phyloP scores from a whole-genome alignment of 2,329 filamentous ascomycete species.

The Clonostachys chloroleuca region DNA sequence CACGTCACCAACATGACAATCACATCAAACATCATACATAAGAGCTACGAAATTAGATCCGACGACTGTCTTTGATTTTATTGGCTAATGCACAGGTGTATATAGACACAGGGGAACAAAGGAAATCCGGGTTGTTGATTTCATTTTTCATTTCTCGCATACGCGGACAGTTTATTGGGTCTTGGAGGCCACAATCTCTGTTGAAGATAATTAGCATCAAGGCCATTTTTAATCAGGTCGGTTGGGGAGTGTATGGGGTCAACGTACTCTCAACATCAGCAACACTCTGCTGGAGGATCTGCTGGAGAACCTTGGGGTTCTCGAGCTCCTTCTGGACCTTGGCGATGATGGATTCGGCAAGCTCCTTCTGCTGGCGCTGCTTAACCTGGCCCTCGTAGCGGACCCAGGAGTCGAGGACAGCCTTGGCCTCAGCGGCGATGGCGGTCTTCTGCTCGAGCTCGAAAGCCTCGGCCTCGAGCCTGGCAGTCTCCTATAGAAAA shows the following conservation, averaged over 20 bases:
- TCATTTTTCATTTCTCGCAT: slow-evolving; percentile 2
- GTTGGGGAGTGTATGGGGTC: not conserved
- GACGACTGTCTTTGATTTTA: slow-evolving; percentile 27
- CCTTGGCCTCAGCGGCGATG: slow-evolving; percentile 88
- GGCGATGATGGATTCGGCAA: slow-evolving; percentile 86
- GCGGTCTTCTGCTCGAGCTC: slow-evolving; percentile 97
- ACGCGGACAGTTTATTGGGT: slow-evolving; percentile 49
- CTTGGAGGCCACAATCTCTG: slow-evolving; percentile 61
- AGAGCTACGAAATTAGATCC: slow-evolving; percentile 12
- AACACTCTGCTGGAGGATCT: slow-evolving; percentile 96
- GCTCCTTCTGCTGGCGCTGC: slow-evolving; percentile 96
- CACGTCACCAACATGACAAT: not conserved
- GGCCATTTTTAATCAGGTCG: too few relatives aligned
- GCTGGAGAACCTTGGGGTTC: slow-evolving; percentile 94
- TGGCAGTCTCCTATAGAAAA: slow-evolving; percentile 76
- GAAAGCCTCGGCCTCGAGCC: slow-evolving; percentile 92
- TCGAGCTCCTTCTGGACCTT: slow-evolving; percentile 99
- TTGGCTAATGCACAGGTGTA: slow-evolving; percentile 60
- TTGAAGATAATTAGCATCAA: not conserved
- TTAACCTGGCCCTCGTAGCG: slow-evolving; percentile 98
- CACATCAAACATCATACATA: not conserved
- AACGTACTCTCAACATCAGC: slow-evolving; percentile 86
- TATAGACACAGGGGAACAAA: slow-evolving; percentile 42
- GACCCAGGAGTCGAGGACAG: slow-evolving; percentile 96
- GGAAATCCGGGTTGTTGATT: slow-evolving; percentile 17